phyloP scores from a whole-genome alignment of 2,329 filamentous ascomycete genomes.

The Aspergillus flavus region DNA sequence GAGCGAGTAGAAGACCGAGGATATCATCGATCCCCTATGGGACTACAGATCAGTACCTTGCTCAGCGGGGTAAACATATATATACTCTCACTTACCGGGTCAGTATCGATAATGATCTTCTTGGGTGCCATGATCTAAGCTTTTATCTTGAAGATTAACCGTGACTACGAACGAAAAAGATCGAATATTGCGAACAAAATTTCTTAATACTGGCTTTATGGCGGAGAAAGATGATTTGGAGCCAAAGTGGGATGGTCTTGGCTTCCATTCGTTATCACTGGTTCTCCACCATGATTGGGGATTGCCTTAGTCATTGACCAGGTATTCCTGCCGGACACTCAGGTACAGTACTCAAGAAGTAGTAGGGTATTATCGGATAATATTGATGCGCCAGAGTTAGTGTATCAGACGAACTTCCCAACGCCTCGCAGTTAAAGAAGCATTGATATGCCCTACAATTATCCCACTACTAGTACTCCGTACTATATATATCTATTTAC shows the following conservation, averaged over 20 bases:
- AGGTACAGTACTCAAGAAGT: neutral
- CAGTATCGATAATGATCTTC: constrained; percentile 93
- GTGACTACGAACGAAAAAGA: neutral
- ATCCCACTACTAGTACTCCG: neutral
- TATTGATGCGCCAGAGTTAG: neutral
- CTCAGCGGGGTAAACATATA: neutral
- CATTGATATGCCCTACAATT: neutral
- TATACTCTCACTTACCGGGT: constrained; percentile 66
- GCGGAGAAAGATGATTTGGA: constrained; percentile 4
- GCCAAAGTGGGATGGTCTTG: constrained; percentile 23
- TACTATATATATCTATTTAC: neutral
- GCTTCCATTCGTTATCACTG: constrained; percentile 14
- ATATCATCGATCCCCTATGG: constrained; percentile 80
- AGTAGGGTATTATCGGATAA: neutral
- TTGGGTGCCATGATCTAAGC: constrained; percentile 37
- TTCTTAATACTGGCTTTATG: neutral
- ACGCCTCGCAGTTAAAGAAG: neutral
- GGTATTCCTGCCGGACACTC: neutral
- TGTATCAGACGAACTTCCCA: neutral
- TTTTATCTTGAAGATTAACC: too few relatives aligned
- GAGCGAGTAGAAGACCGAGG: constrained; percentile 81
- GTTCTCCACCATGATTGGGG: constrained; percentile 14
- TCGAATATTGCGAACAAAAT: neutral
- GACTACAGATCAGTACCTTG: constrained; percentile 5
- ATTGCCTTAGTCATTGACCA: neutral